Percentiles rank a stretch among this genome's conserved stretches.
phyloP scores from a whole-genome alignment of 2,329 filamentous ascomycete species.

The Fusarium chlamydosporum region DNA sequence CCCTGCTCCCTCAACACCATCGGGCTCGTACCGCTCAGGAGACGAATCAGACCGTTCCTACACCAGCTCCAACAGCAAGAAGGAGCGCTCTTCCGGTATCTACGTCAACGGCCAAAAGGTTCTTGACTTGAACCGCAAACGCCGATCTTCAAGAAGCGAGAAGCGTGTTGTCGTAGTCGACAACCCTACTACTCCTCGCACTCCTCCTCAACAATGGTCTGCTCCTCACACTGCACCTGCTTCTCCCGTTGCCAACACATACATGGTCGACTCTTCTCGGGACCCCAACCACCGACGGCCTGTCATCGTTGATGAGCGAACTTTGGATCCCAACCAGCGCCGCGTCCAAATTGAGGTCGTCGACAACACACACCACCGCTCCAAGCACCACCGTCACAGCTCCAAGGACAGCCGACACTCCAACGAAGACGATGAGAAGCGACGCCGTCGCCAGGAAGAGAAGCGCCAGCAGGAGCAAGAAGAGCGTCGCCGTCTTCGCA shows the following conservation, averaged over 20 bases:
- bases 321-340: conserved; percentile 44
- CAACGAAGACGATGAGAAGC: conserved; percentile 51
- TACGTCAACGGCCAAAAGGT: conserved; percentile 58
- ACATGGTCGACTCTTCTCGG: conserved; percentile 47
- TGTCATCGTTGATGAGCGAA: conserved; percentile 58
- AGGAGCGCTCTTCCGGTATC: conserved; percentile 54
- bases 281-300: conserved; percentile 52
- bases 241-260: conserved; percentile 54
- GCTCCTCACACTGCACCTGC: conserved; percentile 59
- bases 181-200: conserved; percentile 61
- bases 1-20: conserved; percentile 51
- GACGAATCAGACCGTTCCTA: conserved; percentile 57
- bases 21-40: conserved; percentile 54
- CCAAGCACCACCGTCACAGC: conserved; percentile 56
- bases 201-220: conserved; percentile 61
- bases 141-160: conserved; percentile 51
- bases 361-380: conserved; percentile 49
- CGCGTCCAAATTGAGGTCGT: conserved; percentile 58
- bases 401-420: conserved; percentile 54
- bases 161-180: conserved; percentile 64
- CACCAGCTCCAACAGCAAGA: conserved; percentile 52
- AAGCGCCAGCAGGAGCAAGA: conserved; percentile 49
- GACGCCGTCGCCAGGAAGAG: conserved; percentile 49
- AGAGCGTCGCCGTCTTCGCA: conserved; percentile 53
- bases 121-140: conserved; percentile 53